Base-by-base conservation (phyloP, 2,329 filamentous ascomycete species). In the Ploettnerulaceae sp. region DNA sequence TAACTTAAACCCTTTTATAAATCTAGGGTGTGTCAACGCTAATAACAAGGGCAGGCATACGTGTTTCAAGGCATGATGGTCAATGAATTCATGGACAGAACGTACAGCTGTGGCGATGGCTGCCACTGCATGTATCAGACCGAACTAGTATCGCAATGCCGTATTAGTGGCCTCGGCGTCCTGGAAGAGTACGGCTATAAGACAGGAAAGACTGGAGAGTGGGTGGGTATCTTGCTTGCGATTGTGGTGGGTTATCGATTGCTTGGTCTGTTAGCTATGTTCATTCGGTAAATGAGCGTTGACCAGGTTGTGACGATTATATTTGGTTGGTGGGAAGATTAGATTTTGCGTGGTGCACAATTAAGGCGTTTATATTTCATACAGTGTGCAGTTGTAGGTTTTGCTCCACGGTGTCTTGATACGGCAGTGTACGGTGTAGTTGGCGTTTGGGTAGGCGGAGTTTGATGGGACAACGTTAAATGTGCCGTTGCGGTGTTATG, bases 11-110 rank as follows among this genome's bases (percentile, higher is more conserved):
- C 7, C 25, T 28, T 28, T 28, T 12, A 7, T 7, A 28, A 7
- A 7, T 28, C 7, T 7, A 28, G 7, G 25, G 12, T 28, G 7
- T 3, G 3, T 4, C 3, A n/a, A 3, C 11, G 31, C 15, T 15
- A n/a, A 6, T n/a, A 11, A 9, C 40, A 9, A 7, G 20, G 9
- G 9, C 8, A 43, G 40, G 71, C 74, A 32, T 94, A 90, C 58
- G 88, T 94, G 3, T 95, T 94, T 63, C 80, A 91, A 61, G 88
- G 86, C 11, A 93, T 95, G 88, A 93, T 94, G 86, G 81, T 91
- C 43, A 94, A 93, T 60, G 86, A 95, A 68, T 93, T 95, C 63
- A 69, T 70, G 1, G 55, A 75, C 14, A 71, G 86, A 11, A 74
- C 69, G 3, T 94, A 86, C 64, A 63, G 67, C 3, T 91, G 86